Evolutionary conservation across 495 filamentous ascomycete species (phyloP), one percentile per base, ranked within the genome.

Genomic region (Aspergillus steynii): DNA sequence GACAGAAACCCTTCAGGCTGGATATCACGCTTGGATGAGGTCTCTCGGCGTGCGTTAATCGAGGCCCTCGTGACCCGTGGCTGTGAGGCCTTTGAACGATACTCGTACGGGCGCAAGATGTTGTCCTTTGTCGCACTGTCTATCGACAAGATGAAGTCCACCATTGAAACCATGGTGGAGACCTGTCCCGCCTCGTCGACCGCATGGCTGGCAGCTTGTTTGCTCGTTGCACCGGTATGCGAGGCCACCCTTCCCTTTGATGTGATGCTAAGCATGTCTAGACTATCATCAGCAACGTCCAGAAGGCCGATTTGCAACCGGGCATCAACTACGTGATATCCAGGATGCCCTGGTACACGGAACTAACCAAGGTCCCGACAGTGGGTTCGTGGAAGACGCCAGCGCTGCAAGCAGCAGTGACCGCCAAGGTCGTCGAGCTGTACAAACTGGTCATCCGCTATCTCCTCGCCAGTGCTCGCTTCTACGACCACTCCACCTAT

Each of bases 321-420:
- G 53, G 53, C 8, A 20, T 56, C 31, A 56, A 56, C 29, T 56
- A 56, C 20, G 34, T 56, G 31, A 46, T 56, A 37, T 56, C 53
- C 4, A 25, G 29, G 6, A 25, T 56, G 31, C 53, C 53, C 1
- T 56, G 53, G 53, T 56, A 56, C 27, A 56, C 34, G 5, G 29
- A 46, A 15, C 34, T 56, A 5, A 46, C 32, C 29, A 26, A 56
- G 28, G n/a, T 56, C 20, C 31, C 32, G 20, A 45, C 32, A 3
- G 31, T 34, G 3, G 3, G 5, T 28, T 29, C 51, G 8, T 53
- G 51, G 51, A 46, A 56, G n/a, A 56, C n/a, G n/a, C 53, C 29
- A 7, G 34, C 1, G 15, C 29, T 46, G n/a, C n/a, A 56, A 45
- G 10, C 14, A 8, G 20, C 31, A 9, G 37, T 56, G 10, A 20